These are phyloP conservation scores for Wallacemonas collosoma DNA, from an alignment of 208 protist species.

Conservation along the genomic window DNA sequence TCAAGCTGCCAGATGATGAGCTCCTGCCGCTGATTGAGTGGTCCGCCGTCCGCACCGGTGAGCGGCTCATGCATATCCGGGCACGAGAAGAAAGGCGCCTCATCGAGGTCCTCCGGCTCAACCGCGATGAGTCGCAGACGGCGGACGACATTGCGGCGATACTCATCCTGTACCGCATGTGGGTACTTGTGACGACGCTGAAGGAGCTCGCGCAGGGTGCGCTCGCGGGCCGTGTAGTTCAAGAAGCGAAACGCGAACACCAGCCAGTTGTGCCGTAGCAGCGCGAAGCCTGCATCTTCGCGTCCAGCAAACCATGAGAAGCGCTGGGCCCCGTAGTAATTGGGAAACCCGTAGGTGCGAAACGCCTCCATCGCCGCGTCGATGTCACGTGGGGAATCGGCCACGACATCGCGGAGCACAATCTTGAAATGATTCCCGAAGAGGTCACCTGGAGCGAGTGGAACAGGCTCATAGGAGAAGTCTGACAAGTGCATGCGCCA, in stretches of 20 bases:
- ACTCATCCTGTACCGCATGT: slow-evolving; percentile 77
- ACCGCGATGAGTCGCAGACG: slow-evolving; percentile 66
- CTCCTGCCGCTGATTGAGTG: slow-evolving; percentile 49
- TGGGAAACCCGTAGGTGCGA: slow-evolving; percentile 70
- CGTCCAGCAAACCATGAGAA: slow-evolving; percentile 87
- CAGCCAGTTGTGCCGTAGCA: slow-evolving; percentile 86
- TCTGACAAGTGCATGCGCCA: slow-evolving; percentile 68
- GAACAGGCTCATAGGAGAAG: slow-evolving; percentile 76
- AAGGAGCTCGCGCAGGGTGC: slow-evolving; percentile 77
- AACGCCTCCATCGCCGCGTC: slow-evolving; percentile 57
- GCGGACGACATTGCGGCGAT: slow-evolving; percentile 75
- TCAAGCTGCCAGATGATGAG: slow-evolving; percentile 67
- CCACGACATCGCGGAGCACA: slow-evolving; percentile 76
- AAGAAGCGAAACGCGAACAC: slow-evolving; percentile 87
- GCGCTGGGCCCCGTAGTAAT: slow-evolving; percentile 90
- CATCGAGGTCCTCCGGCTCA: slow-evolving; percentile 75
- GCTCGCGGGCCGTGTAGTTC: slow-evolving; percentile 65
- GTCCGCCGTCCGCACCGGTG: slow-evolving; percentile 26
- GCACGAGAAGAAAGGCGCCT: slow-evolving; percentile 64
- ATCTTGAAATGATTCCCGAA: slow-evolving; percentile 87
- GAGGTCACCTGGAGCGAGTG: slow-evolving; percentile 66
- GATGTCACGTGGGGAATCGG: slow-evolving; percentile 31
- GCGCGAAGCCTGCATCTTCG: slow-evolving; percentile 75
- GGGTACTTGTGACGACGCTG: slow-evolving; percentile 86
- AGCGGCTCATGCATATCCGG: slow-evolving; percentile 47